Base-by-base conservation (phyloP, 2,329 filamentous ascomycete genomes). In the Ophiostoma montium region DNA sequence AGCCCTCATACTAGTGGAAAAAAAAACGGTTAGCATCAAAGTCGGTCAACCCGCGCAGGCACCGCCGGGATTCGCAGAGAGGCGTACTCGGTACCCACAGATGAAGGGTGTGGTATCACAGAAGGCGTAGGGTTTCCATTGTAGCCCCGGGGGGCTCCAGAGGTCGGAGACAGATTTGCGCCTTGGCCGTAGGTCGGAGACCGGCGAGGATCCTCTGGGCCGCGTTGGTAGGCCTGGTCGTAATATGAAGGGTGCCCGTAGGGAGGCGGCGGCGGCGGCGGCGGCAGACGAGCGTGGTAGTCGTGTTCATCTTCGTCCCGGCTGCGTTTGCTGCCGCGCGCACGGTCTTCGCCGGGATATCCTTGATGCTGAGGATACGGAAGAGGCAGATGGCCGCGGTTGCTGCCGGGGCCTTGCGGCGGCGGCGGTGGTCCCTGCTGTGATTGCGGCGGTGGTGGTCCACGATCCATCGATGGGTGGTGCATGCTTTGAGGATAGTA, bases 321-420 rank as follows among this genome's bases (percentile, higher is more conserved):
- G 5, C 19, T 41, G 13, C 52, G 53, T 43, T 53, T 54, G 31
- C 35, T 48, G 33, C 44, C 46, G 19, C 52, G 52, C 15, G 45
- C 39, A 15, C 35, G 48, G 31, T 54, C 52, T 4, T 54, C 23
- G n/a, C n/a, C 52, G 9, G 52, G 42, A 12, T 55, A 55, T 3
- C 52, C 42, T 16, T 10, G 21, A 15, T 42, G 39, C n/a, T 30
- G 39, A 3, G 39, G 43, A 19, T 67, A 66, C 60, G 52, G 60
- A 60, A 52, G 61, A 60, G 33, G 62, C 57, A 41, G 64, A 65
- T 19, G 67, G 62, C 35, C 67, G 67, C 42, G 64, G 62, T 18
- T 31, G 12, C 23, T 30, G 12, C 38, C 38, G 9, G 21, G 11
- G 12, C 21, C 21, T 10, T 30, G 43, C 27, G 15, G 16, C 8